These are phyloP conservation scores for Kodamaea kaohsiungensis DNA, from an alignment of 805 yeast species.

Conservation along the genomic window DNA sequence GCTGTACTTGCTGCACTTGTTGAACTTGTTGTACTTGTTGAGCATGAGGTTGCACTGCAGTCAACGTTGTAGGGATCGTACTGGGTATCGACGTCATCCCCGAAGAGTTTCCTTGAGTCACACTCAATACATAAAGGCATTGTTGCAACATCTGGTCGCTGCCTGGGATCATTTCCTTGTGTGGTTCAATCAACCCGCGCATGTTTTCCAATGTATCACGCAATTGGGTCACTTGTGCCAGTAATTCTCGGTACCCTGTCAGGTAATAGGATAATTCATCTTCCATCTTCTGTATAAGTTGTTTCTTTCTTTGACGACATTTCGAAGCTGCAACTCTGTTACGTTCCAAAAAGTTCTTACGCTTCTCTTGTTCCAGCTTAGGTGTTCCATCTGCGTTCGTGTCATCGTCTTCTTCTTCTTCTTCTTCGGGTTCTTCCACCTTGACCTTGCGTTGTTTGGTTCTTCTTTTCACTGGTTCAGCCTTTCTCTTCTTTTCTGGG, in stretches of 20 bases:
- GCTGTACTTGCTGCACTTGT: constrained; percentile 2
- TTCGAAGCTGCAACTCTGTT: constrained; percentile 94
- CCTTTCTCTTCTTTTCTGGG: constrained; percentile 11
- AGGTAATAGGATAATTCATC: constrained; percentile 71
- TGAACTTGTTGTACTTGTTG: constrained; percentile 5
- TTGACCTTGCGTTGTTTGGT: constrained; percentile 11
- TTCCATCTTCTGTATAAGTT: constrained; percentile 80
- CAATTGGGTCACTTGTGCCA: constrained; percentile 56
- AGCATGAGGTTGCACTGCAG: constrained; percentile 4
- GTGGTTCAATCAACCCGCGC: constrained; percentile 48
- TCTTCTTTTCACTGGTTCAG: constrained; percentile 9
- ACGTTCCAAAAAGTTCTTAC: constrained; percentile 78
- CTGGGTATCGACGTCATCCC: constrained; percentile 35
- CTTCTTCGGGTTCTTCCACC: constrained; percentile 9
- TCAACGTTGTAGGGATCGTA: constrained; percentile 41
- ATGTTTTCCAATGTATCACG: constrained; percentile 57
- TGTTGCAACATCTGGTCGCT: constrained; percentile 30
- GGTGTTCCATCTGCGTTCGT: constrained; percentile 11
- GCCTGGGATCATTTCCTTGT: constrained; percentile 38
- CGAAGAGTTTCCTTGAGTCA: constrained; percentile 22
- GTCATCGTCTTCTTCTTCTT: constrained; percentile 11
- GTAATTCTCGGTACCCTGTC: constrained; percentile 66
- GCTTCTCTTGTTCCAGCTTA: constrained; percentile 45
- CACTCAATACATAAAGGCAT: constrained; percentile 28
- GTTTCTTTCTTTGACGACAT: constrained; percentile 93